Conservation (phyloP, 225 moss, liverwort and hornwort species). For the Asterella californica region DNA sequence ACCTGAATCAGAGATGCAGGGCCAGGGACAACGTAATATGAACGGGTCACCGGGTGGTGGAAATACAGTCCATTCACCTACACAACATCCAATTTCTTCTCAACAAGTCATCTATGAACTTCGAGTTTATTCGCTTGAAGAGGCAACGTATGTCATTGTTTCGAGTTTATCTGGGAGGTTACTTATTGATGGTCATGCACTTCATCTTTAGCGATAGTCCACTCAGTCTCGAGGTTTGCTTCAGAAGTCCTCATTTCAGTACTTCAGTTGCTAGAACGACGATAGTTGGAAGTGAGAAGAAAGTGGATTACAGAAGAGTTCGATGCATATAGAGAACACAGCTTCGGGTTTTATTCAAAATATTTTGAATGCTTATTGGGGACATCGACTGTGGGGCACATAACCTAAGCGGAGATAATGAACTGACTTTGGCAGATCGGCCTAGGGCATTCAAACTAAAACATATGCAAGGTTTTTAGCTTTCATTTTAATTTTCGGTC, state of each 20-base stretch:
- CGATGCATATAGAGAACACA: no score
- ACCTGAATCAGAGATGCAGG: conserved; percentile 58
- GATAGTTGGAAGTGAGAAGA: neutral
- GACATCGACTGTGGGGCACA: no score
- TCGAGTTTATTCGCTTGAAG: conserved; percentile 97
- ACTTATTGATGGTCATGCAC: neutral
- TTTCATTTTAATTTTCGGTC: no score
- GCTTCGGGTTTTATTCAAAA: no score
- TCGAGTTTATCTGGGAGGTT: neutral
- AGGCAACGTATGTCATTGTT: conserved; percentile 74
- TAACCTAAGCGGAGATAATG: no score
- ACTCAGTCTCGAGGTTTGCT: neutral
- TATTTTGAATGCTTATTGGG: no score
- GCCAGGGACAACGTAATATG: conserved; percentile 51
- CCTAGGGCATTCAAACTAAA: no score
- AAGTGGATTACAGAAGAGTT: neutral
- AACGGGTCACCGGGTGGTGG: conserved; percentile 80
- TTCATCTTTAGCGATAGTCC: neutral
- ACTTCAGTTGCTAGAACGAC: neutral
- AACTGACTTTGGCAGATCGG: no score
- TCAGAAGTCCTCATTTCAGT: neutral
- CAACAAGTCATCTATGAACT: conserved; percentile 99
- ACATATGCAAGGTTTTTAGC: no score
- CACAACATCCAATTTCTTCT: conserved; percentile 88
- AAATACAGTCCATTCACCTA: conserved; percentile 85